These are phyloP conservation scores for Neophaeococcomyces mojaviensis DNA, from an alignment of 2,329 filamentous ascomycete species.

Conservation along the genomic window DNA sequence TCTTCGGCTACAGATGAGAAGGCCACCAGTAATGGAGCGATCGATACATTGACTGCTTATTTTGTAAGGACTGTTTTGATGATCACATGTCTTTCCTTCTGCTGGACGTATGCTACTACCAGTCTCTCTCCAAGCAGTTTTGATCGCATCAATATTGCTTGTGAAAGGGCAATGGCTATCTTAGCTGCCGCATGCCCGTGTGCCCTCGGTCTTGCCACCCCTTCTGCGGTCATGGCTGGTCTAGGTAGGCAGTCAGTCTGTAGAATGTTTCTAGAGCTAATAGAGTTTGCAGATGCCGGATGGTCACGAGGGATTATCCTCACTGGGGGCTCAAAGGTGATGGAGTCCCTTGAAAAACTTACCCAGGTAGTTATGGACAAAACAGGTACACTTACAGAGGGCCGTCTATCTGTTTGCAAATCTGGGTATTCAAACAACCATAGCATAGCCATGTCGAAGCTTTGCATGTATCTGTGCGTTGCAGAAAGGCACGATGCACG, in stretches of 20 bases:
- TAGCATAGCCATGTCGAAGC: too few relatives aligned
- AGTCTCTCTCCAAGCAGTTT: not conserved
- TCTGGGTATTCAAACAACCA: too few relatives aligned
- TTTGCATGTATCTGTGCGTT: constrained; percentile 7
- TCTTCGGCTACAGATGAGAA: constrained; percentile 10
- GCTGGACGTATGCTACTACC: not conserved
- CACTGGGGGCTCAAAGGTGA: constrained; percentile 40
- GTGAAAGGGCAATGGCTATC: constrained; percentile 51
- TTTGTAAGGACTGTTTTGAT: constrained; percentile 12
- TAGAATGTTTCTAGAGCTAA: too few relatives aligned
- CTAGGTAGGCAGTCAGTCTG: constrained; percentile 40
- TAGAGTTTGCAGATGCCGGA: constrained; percentile 40
- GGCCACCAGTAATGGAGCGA: not conserved
- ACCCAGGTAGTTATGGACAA: constrained; percentile 72
- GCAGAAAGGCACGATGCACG: constrained; percentile 14
- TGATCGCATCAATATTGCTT: constrained; percentile 12
- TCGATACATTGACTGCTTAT: constrained; percentile 8
- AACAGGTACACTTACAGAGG: constrained; percentile 65
- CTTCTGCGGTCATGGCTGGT: constrained; percentile 69
- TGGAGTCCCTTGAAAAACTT: constrained; percentile 55
- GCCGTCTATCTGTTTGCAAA: constrained; percentile 36
- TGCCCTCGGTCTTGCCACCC: constrained; percentile 66
- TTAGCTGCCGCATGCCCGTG: constrained; percentile 72
- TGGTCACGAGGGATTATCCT: constrained; percentile 10
- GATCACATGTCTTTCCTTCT: constrained; percentile 10